Conservation (phyloP, 2,329 filamentous ascomycete genomes). For the Sporothrix variecibatus region DNA sequence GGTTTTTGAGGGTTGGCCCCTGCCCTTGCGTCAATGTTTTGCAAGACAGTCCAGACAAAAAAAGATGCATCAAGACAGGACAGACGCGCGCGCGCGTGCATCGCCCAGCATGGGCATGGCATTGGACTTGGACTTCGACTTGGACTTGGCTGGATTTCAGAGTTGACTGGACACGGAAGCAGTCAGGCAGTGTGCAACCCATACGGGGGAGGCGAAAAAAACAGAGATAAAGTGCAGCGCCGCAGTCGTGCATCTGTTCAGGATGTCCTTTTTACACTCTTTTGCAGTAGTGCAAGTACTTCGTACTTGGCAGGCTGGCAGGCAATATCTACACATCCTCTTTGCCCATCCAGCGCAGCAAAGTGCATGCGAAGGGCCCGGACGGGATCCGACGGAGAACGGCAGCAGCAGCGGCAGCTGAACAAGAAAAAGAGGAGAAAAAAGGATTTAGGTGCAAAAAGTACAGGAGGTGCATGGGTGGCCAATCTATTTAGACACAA, state of each 20-base stretch:
- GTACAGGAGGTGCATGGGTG: background rate
- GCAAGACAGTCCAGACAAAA: background rate
- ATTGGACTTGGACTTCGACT: background rate
- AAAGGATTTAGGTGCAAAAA: background rate
- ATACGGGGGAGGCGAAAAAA: background rate
- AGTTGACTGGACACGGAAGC: background rate
- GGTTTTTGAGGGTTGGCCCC: background rate
- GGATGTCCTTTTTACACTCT: background rate
- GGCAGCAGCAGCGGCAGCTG: constrained; percentile 8
- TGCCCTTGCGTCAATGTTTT: constrained; percentile 18
- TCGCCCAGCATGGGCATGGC: background rate
- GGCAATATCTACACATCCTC: background rate
- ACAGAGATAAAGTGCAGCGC: background rate
- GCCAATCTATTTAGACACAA: background rate
- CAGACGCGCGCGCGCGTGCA: background rate
- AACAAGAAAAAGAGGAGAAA: background rate
- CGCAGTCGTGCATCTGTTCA: background rate
- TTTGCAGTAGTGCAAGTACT: background rate
- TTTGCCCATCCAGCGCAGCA: background rate
- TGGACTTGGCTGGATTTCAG: background rate
- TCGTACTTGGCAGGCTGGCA: background rate
- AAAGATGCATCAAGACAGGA: background rate
- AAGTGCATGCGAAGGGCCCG: background rate
- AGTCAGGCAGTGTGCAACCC: background rate
- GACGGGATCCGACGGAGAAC: background rate